Conservation (phyloP, 768 basidiomycete genomes). For the Boletellus sp. region DNA sequence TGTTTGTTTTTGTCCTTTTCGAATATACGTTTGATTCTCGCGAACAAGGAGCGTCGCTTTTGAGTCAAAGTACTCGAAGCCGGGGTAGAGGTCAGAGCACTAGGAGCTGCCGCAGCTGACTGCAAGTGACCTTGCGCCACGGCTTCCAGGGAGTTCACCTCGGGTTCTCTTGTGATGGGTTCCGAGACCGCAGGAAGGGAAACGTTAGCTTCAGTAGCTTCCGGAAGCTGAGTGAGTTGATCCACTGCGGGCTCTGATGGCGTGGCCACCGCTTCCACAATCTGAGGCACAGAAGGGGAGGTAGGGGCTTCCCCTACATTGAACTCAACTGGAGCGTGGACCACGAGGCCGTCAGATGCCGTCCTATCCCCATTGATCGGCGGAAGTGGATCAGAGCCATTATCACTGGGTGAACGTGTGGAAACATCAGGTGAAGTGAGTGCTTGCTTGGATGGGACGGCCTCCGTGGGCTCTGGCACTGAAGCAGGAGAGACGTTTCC, state of each 20-base stretch:
- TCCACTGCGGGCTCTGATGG: neutral
- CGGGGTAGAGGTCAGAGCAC: conserved; percentile 17
- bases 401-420: conserved; percentile 42
- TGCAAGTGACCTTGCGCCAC: neutral
- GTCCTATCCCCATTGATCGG: conserved; percentile 10
- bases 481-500: conserved; percentile 8
- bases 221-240: neutral
- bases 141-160: neutral
- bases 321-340: conserved; percentile 18
- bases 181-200: neutral
- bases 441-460: neutral
- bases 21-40: conserved; percentile 51
- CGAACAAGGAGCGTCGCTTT: conserved; percentile 51
- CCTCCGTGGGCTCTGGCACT: neutral
- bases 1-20: conserved; percentile 45
- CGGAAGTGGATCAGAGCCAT: conserved; percentile 11
- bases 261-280: neutral
- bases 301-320: neutral
- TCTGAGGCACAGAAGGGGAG: conserved; percentile 1
- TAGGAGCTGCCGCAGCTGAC: neutral
- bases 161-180: neutral
- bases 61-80: conserved; percentile 35
- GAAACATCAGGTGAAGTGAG: conserved; percentile 14
- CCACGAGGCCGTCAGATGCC: conserved; percentile 9
- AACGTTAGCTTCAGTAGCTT: neutral